phyloP scores from a whole-genome alignment of 2,329 filamentous ascomycete species.

The Diaporthe sp. region DNA sequence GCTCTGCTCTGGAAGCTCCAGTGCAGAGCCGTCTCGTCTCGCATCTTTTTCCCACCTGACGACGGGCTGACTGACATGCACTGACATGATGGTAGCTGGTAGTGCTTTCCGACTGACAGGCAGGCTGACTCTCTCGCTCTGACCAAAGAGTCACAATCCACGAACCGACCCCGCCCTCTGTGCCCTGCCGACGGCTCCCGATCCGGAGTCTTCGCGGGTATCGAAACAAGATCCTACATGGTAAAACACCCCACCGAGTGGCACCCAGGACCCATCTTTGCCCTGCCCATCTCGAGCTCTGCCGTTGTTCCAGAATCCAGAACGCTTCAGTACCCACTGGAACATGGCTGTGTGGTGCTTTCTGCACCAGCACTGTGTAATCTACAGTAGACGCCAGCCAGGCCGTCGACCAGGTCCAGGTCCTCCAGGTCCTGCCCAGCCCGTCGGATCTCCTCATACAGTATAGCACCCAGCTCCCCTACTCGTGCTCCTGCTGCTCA shows the following conservation, averaged over 20 bases:
- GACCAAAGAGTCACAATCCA: conserved; percentile 11
- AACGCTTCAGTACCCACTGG: conserved; percentile 7
- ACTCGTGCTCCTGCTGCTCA: conserved; percentile 5
- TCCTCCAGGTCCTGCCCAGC: not conserved
- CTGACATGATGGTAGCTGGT: not conserved
- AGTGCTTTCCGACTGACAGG: not conserved
- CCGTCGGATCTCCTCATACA: not conserved
- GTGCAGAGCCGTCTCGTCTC: not conserved
- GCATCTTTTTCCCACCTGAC: not conserved
- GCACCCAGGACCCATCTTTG: conserved; percentile 16
- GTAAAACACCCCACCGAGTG: conserved; percentile 29
- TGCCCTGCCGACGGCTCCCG: conserved; percentile 31
- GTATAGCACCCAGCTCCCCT: not conserved
- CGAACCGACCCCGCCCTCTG: conserved; percentile 25
- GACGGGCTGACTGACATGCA: not conserved
- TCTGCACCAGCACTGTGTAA: conserved; percentile 9
- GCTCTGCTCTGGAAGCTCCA: not conserved
- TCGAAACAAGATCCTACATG: conserved; percentile 34
- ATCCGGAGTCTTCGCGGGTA: conserved; percentile 33
- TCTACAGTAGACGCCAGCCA: conserved; percentile 8
- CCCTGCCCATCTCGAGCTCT: conserved; percentile 24
- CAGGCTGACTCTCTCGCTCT: not conserved
- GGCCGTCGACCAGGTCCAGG: not conserved
- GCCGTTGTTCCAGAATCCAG: conserved; percentile 22
- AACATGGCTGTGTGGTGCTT: conserved; percentile 9